Evolutionary conservation across 1,139 yeast genomes (phyloP), one percentile per base, ranked within the genome.

Genomic region (Nakaseomyces nivariensis): DNA sequence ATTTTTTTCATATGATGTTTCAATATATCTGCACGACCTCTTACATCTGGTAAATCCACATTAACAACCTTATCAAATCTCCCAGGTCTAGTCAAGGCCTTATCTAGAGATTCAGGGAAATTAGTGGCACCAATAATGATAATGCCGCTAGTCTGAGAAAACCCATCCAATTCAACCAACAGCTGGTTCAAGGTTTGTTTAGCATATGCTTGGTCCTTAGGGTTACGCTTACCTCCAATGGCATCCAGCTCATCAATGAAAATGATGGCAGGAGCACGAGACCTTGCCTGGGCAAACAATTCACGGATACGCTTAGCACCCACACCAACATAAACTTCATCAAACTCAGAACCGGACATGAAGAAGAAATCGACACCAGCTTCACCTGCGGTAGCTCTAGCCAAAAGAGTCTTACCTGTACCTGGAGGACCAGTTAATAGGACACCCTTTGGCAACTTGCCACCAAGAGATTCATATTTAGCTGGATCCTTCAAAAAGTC

Each of bases 351-450:
- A 47, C 98, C 99, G 4, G 96, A 85, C 97, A 92, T 90, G 69
- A 90, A 92, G 69, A 92, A 92, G 66, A 94, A 94, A 31, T 97
- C 98, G 32, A 92, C 98, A 46, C 96, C 98, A 2, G 99, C 98
- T 69, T 94, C 98, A 53, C 98, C 98, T 9, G 99, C 99, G 38
- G 97, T 95, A 22, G 99, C 98, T 60, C 98, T 79, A 0, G 98
- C 98, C 55, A 94, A 77, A 56, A 94, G 73, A 1, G 99, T 94
- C 68, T 94, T 94, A 78, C 99, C 99, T 5, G 99, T 94, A 71
- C 99, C 99, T 38, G 99, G 99, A 38, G 99, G 99, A 45, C 99
- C 99, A 6, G 98, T 92, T 56, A 94, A 74, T 52, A 94, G 72
- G 4, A 94, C 95, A 73, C 99, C 99, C 67, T 90, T 92, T 51